Percentiles rank a stretch among this genome's conserved stretches.
These are phyloP conservation scores for Rhazya stricta DNA, from an alignment of 257 asterid species.

Conservation along the genomic window DNA sequence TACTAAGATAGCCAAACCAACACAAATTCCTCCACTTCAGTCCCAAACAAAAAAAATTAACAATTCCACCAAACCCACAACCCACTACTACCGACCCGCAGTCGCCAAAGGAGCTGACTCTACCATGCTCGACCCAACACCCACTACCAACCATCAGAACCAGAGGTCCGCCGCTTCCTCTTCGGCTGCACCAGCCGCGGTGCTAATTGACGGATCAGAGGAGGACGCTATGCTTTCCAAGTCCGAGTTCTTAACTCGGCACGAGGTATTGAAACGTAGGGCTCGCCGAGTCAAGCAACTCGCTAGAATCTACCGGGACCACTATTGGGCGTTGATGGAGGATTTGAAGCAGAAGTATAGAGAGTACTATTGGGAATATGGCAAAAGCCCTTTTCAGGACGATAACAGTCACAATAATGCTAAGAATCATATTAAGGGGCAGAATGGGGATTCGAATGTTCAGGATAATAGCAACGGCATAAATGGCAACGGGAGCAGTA, in stretches of 20 bases:
- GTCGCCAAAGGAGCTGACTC: not conserved
- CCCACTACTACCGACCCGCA: not conserved
- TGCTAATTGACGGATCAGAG: slow-evolving; percentile 55
- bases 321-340: slow-evolving; percentile 85
- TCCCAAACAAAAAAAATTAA: not conserved
- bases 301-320: slow-evolving; percentile 56
- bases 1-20: not conserved
- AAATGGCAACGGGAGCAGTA: not conserved
- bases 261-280: slow-evolving; percentile 63
- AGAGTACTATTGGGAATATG: slow-evolving; percentile 70
- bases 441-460: slow-evolving; percentile 8
- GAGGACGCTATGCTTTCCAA: slow-evolving; percentile 42
- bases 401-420: slow-evolving; percentile 14
- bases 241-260: slow-evolving; percentile 55
- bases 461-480: not conserved
- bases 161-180: slow-evolving; percentile 29
- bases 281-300: slow-evolving; percentile 55
- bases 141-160: slow-evolving; percentile 4
- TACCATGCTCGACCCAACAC: slow-evolving; percentile 27
- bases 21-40: not conserved
- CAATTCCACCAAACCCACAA: slow-evolving; percentile 2
- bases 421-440: slow-evolving; percentile 7
- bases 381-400: slow-evolving; percentile 61
- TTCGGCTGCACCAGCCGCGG: slow-evolving; percentile 29
- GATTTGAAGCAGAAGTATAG: slow-evolving; percentile 55